phyloP scores from a whole-genome alignment of 805 yeast species.

The Priceomyces castillae region DNA sequence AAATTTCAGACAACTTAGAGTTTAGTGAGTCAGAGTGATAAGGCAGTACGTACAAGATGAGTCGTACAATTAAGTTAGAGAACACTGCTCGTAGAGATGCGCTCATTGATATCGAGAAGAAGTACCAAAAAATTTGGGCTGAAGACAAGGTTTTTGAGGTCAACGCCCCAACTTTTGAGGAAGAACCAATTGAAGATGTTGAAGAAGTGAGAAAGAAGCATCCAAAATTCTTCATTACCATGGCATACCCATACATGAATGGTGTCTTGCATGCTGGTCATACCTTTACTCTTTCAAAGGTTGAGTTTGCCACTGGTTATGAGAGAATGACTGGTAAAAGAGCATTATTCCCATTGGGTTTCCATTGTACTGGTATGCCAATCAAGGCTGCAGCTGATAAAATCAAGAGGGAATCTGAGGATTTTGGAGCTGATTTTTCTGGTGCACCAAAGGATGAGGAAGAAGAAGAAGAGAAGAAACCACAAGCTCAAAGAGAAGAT shows the following conservation, averaged over 20 bases:
- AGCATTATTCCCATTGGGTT: constrained; percentile 93
- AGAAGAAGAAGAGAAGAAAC: constrained; percentile 23
- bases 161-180: constrained; percentile 79
- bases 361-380: constrained; percentile 99
- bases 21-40: constrained; percentile 1
- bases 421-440: constrained; percentile 79
- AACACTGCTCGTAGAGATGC: constrained; percentile 95
- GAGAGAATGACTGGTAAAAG: constrained; percentile 93
- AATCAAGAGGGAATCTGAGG: constrained; percentile 85
- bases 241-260: constrained; percentile 99
- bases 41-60: constrained; percentile 23
- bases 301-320: constrained; percentile 87
- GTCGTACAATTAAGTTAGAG: constrained; percentile 41
- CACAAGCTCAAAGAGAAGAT: constrained; percentile 55
- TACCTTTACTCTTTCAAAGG: constrained; percentile 90
- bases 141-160: constrained; percentile 83
- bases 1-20: constrained; percentile 1
- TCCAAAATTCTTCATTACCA: constrained; percentile 87
- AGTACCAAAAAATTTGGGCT: constrained; percentile 83
- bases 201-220: constrained; percentile 73
- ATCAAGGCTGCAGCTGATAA: constrained; percentile 95
- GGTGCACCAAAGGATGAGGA: constrained; percentile 67
- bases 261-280: constrained; percentile 99
- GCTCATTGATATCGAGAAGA: constrained; percentile 81
- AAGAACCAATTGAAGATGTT: constrained; percentile 42